Percentiles rank a stretch among this genome's conserved stretches.
phyloP scores from a whole-genome alignment of 2,329 filamentous ascomycete genomes.

The Nigrospora osmanthi region DNA sequence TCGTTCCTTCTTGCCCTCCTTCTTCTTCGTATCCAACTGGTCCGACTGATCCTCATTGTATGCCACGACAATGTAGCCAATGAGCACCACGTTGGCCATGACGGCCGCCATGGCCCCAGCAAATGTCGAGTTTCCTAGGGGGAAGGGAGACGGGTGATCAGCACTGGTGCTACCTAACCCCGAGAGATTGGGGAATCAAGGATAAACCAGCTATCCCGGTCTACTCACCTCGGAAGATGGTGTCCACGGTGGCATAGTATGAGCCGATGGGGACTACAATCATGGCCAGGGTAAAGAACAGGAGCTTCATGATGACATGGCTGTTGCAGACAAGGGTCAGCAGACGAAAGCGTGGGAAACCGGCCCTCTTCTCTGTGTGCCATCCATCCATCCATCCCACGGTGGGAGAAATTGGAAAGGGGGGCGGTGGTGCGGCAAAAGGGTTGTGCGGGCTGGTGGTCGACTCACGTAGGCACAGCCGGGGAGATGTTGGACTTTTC shows the following conservation, averaged over 20 bases:
- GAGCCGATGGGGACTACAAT: constrained; percentile 77
- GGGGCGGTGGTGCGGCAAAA: neutral
- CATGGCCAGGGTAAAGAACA: constrained; percentile 90
- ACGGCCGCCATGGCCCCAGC: constrained; percentile 80
- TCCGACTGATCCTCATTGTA: constrained; percentile 73
- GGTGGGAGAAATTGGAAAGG: neutral
- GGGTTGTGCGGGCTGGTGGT: too few species aligned
- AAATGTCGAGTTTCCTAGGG: constrained; percentile 75
- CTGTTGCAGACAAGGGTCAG: constrained; percentile 29
- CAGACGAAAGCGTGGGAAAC: neutral
- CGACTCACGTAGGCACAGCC: constrained; percentile 71
- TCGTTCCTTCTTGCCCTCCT: constrained; percentile 38
- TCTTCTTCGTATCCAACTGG: constrained; percentile 31
- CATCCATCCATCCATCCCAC: neutral
- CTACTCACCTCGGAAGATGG: constrained; percentile 64
- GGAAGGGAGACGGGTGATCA: neutral
- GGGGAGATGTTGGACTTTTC: constrained; percentile 69
- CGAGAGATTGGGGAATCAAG: constrained; percentile 24
- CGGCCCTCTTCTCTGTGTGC: neutral
- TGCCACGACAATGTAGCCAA: constrained; percentile 86
- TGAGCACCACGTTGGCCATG: constrained; percentile 83
- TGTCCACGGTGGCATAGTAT: constrained; percentile 76
- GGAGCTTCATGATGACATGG: constrained; percentile 80
- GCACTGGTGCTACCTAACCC: constrained; percentile 40
- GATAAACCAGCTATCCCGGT: neutral